Conservation (phyloP, 345 rosid genomes). For the Eutrema japonicum region DNA sequence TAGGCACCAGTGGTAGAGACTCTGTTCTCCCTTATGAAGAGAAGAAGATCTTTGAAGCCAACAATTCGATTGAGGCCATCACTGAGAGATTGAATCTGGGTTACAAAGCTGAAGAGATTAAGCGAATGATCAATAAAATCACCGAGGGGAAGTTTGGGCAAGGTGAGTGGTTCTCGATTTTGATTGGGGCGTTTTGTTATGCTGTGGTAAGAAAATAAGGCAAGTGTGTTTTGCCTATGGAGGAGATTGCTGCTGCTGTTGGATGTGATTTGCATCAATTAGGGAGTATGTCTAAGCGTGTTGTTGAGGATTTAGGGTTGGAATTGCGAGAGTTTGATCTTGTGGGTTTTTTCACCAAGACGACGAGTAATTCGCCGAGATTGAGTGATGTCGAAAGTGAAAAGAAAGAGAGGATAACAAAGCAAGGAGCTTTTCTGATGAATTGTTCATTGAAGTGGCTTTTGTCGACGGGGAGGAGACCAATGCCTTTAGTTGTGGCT, state of each 20-base stretch:
- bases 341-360: slow-evolving; percentile 54
- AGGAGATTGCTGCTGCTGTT: slow-evolving; percentile 50
- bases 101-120: slow-evolving; percentile 39
- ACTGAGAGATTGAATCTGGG: slow-evolving; percentile 44
- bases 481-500: slow-evolving; percentile 72
- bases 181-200: slow-evolving; percentile 77
- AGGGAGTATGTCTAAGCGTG: slow-evolving; percentile 71
- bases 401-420: slow-evolving; percentile 51
- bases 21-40: slow-evolving; percentile 54
- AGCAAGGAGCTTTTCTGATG: slow-evolving; percentile 74
- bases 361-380: slow-evolving; percentile 38
- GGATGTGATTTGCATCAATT: slow-evolving; percentile 66
- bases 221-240: slow-evolving; percentile 52
- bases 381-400: slow-evolving; percentile 49
- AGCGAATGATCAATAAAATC: slow-evolving; percentile 50
- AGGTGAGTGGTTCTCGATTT: slow-evolving; percentile 69
- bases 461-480: slow-evolving; percentile 75
- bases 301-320: slow-evolving; percentile 57
- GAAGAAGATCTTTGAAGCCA: slow-evolving; percentile 65
- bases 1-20: slow-evolving; percentile 67
- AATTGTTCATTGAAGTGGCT: slow-evolving; percentile 81
- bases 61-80: slow-evolving; percentile 48
- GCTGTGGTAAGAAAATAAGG: slow-evolving; percentile 55
- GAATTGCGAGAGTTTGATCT: slow-evolving; percentile 61
- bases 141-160: slow-evolving; percentile 68